Base-by-base conservation (phyloP, 768 basidiomycete species). In the Tulasnella sp. region DNA sequence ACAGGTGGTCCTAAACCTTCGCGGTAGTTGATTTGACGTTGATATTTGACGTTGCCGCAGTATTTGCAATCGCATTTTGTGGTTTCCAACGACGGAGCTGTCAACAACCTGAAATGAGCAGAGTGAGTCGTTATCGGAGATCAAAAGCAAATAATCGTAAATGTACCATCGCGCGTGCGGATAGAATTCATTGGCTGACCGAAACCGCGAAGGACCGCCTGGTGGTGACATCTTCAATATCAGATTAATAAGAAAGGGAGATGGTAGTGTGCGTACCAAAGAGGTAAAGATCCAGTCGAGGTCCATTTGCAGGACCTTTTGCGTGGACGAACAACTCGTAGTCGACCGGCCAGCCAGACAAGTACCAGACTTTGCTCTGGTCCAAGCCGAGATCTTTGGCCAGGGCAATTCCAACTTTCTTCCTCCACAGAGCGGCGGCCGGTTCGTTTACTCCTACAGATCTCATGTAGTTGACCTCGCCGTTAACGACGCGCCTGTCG, bases 131-230 rank as follows among this genome's bases (percentile, higher is more conserved):
- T 5, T 10, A 32, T 67, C 26, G 29, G 61, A 2, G 82, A 71
- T 86, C 84, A 81, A 87, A n/a, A 84, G 10, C 84, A 11, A 86
- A 83, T 44, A 75, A 87, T 87, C 3, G 90, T 85, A 0, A 90
- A 90, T 16, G 91, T 92, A 29, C 85, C 84, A 75, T 89, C 89
- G 29, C 2, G 92, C 92, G 81, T 96, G 94, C 5, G 93, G 93
- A 70, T 92, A 88, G 82, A 95, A 94, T 82, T 96, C 94, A 71
- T 91, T 91, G n/a, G 90, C 86, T 16, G 93, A 94, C 61, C 94
- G 91, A 83, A 94, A 95, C 76, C 35, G 9, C 20, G 77, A 23
- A 29, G 67, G 77, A 7, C 77, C 77, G 18, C 77, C 77, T 77
- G 37, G 7, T 85, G 88, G 40, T 85, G 55, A 86, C 84, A 72